Evolutionary conservation across 2,329 filamentous ascomycete genomes (phyloP), one percentile per base, ranked within the genome.

Genomic region (Bipolaris oryzae): DNA sequence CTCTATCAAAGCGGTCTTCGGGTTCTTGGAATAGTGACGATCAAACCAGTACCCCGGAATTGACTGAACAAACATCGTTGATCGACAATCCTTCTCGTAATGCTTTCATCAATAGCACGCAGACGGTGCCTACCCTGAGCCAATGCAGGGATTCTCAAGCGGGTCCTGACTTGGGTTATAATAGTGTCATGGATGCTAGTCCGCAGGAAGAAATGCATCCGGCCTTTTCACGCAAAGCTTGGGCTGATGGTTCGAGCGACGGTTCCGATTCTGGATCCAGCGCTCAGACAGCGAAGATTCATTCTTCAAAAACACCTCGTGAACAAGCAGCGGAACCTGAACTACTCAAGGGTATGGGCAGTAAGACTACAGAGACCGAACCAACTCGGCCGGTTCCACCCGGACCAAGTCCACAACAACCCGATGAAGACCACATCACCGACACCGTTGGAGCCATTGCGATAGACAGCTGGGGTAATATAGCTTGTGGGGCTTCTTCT

Each of bases 371-470:
- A n/a, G 62, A 68, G 23, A 60, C 57, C 20, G 50, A 56, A n/a
- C 46, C 45, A 9, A 56, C 50, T n/a, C 57, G 50, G 3, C 57
- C 60, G 2, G 38, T 16, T 16, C 50, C 53, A 25, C 35, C 50
- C 18, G 44, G 16, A n/a, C 21, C 60, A 41, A 25, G 16, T 7
- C 20, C 44, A 25, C 37, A 52, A 7, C 42, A 58, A 7, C 18
- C 33, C 11, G 61, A 64, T 45, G 75, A 80, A 20, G 87, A 91
- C 60, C 84, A 89, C 69, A 83, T 99, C 66, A 96, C 89, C 2
- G 95, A 99, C 79, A 99, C 95, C 11, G 92, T 99, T 57, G 95
- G 96, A 42, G 95, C 93, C 25, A 96, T 99, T 71, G 95, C 92
- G 10, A 88, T 99, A 61, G 95, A 99, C 70, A 84, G 85, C 47